Evolutionary conservation across 75 land plant species (phyloP), one percentile per base, ranked within the genome.

Genomic region (Selaginella moellendorffii): DNA sequence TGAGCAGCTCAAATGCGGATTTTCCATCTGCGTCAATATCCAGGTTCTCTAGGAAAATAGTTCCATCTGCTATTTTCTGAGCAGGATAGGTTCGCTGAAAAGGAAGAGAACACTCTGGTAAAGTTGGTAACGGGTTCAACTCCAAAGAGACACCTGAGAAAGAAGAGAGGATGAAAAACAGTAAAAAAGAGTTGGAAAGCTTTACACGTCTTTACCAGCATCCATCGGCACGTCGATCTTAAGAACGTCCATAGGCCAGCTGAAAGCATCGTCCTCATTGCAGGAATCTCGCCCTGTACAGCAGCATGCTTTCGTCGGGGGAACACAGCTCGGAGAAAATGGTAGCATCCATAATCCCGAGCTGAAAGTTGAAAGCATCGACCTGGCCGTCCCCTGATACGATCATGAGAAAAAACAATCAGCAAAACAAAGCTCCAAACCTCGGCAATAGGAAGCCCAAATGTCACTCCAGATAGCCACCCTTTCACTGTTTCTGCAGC

Each of bases 401-500:
- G 51, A 46, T 10, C 18, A 46, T 46, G 14, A 46, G 51, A 46
- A 56, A 56, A 19, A 8, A 56, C 42, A 69, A 20, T 26, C 29
- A 51, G 8, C 5, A 5, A 31, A 28, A 14, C 19, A 22, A n/a
- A 36, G 21, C 51, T 53, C 14, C 18, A 42, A 36, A 79, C 81
- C 90, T 95, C 99, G 53, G 90, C 73, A 70, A 95, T 72, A 24
- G 99, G 99, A 54, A 95, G 90, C 26, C 99, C 99, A 79, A 90
- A 95, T 42, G 84, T 86, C 2, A 61, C 20, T 27, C 99, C 99
- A 74, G 84, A 82, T 56, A 95, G 77, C 17, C 74, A 65, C 60
- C 79, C 90, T 69, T 85, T 85, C 26, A 95, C 65, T 2, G 91
- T 74, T 54, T 90, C 86, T 28, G 77, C 75, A 53, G 99, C 71